Percentiles rank a stretch among this genome's conserved stretches.
Evolutionary conservation across 2,329 filamentous ascomycete genomes (phyloP).

Genomic region (Grosmannia clavigera): DNA sequence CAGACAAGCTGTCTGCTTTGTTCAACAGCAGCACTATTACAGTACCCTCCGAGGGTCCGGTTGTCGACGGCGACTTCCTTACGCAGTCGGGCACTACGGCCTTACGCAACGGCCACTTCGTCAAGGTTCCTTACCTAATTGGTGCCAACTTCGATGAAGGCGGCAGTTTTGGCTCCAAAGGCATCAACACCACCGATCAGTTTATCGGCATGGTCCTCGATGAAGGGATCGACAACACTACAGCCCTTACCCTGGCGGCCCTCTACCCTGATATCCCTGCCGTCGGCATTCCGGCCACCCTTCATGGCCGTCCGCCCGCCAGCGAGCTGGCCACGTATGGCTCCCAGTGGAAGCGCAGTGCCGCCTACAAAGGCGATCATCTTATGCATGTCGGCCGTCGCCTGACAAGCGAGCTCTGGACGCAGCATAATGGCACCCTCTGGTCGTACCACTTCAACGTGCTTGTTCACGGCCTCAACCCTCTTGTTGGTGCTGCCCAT

Average conservation of each 20-base stretch:
- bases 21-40: slow-evolving; percentile 9
- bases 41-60: slow-evolving; percentile 13
- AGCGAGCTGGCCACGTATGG: background rate
- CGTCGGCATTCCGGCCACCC: slow-evolving; percentile 30
- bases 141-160: slow-evolving; percentile 57
- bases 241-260: background rate
- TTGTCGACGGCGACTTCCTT: slow-evolving; percentile 29
- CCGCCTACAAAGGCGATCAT: slow-evolving; percentile 13
- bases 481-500: slow-evolving; percentile 20
- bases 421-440: slow-evolving; percentile 6
- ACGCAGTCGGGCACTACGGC: slow-evolving; percentile 33
- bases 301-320: background rate
- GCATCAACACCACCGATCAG: slow-evolving; percentile 50
- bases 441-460: slow-evolving; percentile 34
- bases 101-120: slow-evolving; percentile 44
- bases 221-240: background rate
- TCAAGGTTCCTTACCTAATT: slow-evolving; percentile 46
- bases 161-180: slow-evolving; percentile 43
- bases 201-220: background rate
- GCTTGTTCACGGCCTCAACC: slow-evolving; percentile 7
- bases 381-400: background rate
- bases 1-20: slow-evolving; percentile 17
- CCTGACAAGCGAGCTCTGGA: slow-evolving; percentile 10
- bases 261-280: slow-evolving; percentile 29
- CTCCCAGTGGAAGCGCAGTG: slow-evolving; percentile 1